Evolutionary conservation across 2,329 filamentous ascomycete species (phyloP), one percentile per base, ranked within the genome.

Genomic region (Arachnomyces sp.): DNA sequence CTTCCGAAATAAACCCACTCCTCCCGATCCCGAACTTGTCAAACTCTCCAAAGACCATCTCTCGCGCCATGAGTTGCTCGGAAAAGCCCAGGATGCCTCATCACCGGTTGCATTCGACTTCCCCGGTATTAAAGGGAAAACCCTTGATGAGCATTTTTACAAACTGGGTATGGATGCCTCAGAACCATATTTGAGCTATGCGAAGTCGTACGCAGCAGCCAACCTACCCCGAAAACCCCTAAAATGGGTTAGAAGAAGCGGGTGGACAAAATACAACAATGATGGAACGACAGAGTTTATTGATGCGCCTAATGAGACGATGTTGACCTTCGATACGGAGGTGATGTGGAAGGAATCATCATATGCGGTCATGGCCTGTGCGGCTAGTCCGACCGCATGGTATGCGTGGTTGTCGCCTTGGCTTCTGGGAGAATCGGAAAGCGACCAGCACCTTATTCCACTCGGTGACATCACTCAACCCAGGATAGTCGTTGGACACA

Each of bases 391-490:
- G 1, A 89, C 80, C 3, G 82, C 88, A 21, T 98, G 93, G 93
- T 98, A 98, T 66, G 86, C 83, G 1, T 98, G 92, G 92, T 64
- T 98, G 39, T 98, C 92, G 9, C 92, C 92, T 0, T 98, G 90
- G 90, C 68, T 98, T 28, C 66, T 98, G 13, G 85, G 81, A 21
- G 86, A 96, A 67, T 82, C 86, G 1, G 69, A 84, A 28, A 79
- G 79, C 25, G 75, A 86, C 54, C 76, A 78, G 35, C 90, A 98
- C 44, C 68, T 98, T 9, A 82, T 98, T 36, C 88, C 93, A 0
- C 66, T 98, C 5, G 93, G 92, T 21, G 82, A 95, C 52, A 78
- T 82, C 6, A 71, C 69, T 2, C 73, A 77, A 47, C 74, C 84
- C 16, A 79, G 88, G 34, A 77, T 98, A 36, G 74, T 98, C 32